phyloP scores from a whole-genome alignment of 345 rosid genomes.

The Ricinus communis region DNA sequence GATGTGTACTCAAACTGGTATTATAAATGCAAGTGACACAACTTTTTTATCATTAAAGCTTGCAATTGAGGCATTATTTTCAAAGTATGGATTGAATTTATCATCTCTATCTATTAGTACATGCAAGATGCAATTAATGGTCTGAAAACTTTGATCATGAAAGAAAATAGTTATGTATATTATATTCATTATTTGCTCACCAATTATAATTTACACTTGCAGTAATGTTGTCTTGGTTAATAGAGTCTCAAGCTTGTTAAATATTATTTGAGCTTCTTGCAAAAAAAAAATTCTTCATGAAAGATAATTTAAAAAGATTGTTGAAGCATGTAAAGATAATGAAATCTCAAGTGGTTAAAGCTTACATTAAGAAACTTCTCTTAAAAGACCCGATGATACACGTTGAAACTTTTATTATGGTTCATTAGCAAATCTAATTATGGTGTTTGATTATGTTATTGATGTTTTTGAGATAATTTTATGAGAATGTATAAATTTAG shows the following conservation, averaged over 20 bases:
- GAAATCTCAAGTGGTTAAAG: no score
- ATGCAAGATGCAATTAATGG: neutral
- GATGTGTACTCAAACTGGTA: neutral
- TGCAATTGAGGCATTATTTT: neutral
- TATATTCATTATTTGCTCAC: neutral
- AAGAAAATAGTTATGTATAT: neutral
- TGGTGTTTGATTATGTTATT: no score
- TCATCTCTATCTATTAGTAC: constrained; percentile 14
- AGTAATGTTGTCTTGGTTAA: neutral
- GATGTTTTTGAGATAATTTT: constrained; percentile 8
- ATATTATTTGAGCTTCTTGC: constrained; percentile 10
- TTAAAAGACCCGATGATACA: no score
- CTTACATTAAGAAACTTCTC: no score
- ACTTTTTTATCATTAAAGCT: neutral
- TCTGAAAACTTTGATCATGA: neutral
- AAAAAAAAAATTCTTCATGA: neutral
- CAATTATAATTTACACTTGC: neutral
- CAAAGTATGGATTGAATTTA: neutral
- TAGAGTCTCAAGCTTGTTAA: neutral
- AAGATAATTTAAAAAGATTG: no score
- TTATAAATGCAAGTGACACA: neutral
- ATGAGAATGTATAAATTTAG: neutral
- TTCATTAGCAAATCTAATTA: no score
- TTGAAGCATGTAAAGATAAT: no score
- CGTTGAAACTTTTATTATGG: no score